Conservation (phyloP, 768 basidiomycete genomes). For the Russula ochroleuca region DNA sequence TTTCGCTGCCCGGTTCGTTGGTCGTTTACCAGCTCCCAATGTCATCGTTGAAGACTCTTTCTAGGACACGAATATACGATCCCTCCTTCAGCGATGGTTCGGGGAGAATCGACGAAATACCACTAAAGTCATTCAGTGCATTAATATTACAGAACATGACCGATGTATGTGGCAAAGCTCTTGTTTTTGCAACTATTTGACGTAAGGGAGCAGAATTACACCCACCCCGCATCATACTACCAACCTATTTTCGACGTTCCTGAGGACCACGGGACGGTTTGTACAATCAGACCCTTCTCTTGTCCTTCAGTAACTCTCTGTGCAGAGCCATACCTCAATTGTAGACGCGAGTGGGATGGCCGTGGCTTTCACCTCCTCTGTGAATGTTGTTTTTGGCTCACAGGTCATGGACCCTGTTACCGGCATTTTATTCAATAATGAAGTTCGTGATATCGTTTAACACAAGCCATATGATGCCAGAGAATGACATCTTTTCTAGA, state of each 20-base stretch:
- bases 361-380: constrained; percentile 80
- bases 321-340: constrained; percentile 77
- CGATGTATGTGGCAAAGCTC: constrained; percentile 54
- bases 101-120: constrained; percentile 55
- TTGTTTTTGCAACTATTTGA: not conserved
- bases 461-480: not conserved
- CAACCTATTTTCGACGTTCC: constrained; percentile 73
- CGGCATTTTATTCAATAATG: constrained; percentile 86
- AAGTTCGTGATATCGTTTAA: constrained; percentile 41
- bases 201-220: constrained; percentile 54
- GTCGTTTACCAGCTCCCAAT: not conserved
- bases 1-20: constrained; percentile 55
- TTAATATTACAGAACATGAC: constrained; percentile 65
- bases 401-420: constrained; percentile 81
- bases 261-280: constrained; percentile 82
- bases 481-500: constrained; percentile 37
- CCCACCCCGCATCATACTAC: constrained; percentile 81
- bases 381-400: constrained; percentile 89
- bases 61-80: constrained; percentile 81
- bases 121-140: constrained; percentile 64
- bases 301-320: constrained; percentile 1
- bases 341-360: constrained; percentile 86
- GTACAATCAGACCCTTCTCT: constrained; percentile 5
- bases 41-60: constrained; percentile 16
- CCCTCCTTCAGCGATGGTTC: constrained; percentile 60